Base-by-base conservation (phyloP, 306 rosid species). In the Astragalus membranaceus region DNA sequence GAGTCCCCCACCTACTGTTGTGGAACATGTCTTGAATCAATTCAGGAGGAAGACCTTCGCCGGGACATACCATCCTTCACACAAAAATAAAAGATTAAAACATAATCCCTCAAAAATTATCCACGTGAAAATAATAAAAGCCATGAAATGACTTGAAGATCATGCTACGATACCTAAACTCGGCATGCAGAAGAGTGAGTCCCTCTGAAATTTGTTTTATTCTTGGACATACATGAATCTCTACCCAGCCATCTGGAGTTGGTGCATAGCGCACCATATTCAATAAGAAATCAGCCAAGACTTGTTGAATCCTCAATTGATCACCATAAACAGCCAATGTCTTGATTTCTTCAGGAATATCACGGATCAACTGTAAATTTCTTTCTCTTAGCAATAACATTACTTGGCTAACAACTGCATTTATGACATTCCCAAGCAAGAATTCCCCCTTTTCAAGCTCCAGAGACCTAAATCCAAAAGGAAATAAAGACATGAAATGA, bases 371-470 rank as follows among this genome's bases (percentile, higher is more conserved):
- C 78, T 91, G 97, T 76, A 95, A 72, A 74, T 85, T 89, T 80
- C 92, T 89, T 74, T 91, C 97, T 81, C 95, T 86, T 71, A 95
- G 84, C 80, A 86, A 50, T 80, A 85, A 49, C 99, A 91, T 95
- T 33, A 86, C 97, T 91, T 95, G 99, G 86, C 99, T 91, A 71
- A 95, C 99, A 77, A 95, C 99, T 50, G 97, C 96, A 62, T 95
- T 87, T 57, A 95, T 89, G 73, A 91, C 91, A 75, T 89, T 88
- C 59, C 97, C 99, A 43, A 95, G 90, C 68, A 89, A 61, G 81
- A 95, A 95, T 56, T 91, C 99, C 32, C 75, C 83, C 69, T 86
- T 89, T 77, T 91, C 97, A 75, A 95, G 89, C 93, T 86, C 95
- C 95, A 95, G 43, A 48, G 91, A 86, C 80, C 97, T 91, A 63